Base-by-base conservation (phyloP, 1,139 yeast genomes). In the Yamadazyma buinensis region DNA sequence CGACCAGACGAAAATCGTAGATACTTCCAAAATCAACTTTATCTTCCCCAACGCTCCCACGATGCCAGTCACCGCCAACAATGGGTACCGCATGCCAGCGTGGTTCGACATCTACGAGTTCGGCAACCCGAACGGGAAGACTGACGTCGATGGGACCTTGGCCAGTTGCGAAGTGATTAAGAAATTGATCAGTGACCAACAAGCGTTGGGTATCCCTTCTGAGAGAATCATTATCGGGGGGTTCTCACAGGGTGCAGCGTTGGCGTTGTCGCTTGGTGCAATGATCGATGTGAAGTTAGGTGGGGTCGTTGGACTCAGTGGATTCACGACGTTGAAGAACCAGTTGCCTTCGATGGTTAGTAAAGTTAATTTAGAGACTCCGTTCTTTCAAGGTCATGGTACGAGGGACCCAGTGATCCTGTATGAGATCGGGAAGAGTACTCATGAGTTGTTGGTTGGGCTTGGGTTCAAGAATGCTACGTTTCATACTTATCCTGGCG, bases 181-280 rank as follows among this genome's bases (percentile, higher is more conserved):
- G 40, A 53, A 53, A 2, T 64, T 80, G 39, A 71, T 92, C 32
- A 61, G 73, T 17, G 82, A 81, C 41, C 90, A 87, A 54, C 67
- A 77, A 12, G 55, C 55, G 5, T 43, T 57, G 36, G 84, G 94
- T 3, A 74, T 90, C 25, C 75, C 81, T 2, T 63, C 88, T 0
- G 80, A 83, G 25, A 75, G 82, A 35, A 83, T 92, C 33, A 68
- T 92, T 12, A 65, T 92, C 42, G 97, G 97, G 23, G 98, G 98
- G 1, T 92, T 92, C 54, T 82, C 95, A 7, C 98, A 92, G 60
- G 98, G 98, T 39, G 95, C 88, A 32, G 92, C 95, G 1, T 46
- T 90, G 10, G 63, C 95, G 1, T 62, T 85, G 39, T 90, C 88
- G 2, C 54, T 68, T 8, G 46, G 54, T n/a, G 43, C 69, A 1